These are phyloP conservation scores for Fusarium acutatum DNA, from an alignment of 2,329 filamentous ascomycete species.

Conservation along the genomic window DNA sequence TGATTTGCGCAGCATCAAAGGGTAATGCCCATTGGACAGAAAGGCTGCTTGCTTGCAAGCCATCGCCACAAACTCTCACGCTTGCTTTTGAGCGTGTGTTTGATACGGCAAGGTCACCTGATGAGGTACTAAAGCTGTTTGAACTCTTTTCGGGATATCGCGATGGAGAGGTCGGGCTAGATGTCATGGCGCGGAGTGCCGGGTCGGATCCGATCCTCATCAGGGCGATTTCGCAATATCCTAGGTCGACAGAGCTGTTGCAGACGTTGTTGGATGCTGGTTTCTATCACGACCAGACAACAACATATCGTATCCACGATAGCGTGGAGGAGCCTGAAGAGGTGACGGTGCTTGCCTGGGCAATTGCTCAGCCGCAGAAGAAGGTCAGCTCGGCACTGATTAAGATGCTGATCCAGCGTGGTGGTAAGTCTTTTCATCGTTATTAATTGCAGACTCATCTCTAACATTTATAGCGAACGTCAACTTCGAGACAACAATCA, in stretches of 20 bases:
- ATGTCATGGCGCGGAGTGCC: slow-evolving; percentile 57
- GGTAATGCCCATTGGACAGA: slow-evolving; percentile 60
- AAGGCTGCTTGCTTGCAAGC: slow-evolving; percentile 59
- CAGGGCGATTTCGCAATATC: slow-evolving; percentile 62
- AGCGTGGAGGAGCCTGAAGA: slow-evolving; percentile 61
- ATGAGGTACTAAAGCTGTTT: slow-evolving; percentile 60
- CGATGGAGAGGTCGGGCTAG: slow-evolving; percentile 58
- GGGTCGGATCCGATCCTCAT: slow-evolving; percentile 59
- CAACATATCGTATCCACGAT: slow-evolving; percentile 53
- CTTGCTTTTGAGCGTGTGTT: slow-evolving; percentile 66
- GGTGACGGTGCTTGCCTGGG: slow-evolving; percentile 68
- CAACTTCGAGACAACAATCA: slow-evolving; percentile 61
- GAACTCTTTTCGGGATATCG: slow-evolving; percentile 60
- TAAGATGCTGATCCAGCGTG: slow-evolving; percentile 61
- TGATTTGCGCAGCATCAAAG: slow-evolving; percentile 62
- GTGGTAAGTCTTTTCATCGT: slow-evolving; percentile 42
- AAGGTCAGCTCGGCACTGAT: slow-evolving; percentile 67
- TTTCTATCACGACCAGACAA: slow-evolving; percentile 66
- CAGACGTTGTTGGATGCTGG: slow-evolving; percentile 64
- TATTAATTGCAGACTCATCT: background rate
- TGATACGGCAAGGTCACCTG: slow-evolving; percentile 58
- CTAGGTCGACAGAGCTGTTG: slow-evolving; percentile 62
- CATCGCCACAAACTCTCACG: slow-evolving; percentile 59
- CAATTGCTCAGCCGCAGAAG: slow-evolving; percentile 69
- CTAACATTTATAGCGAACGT: slow-evolving; percentile 57